Percentiles rank a stretch among this genome's conserved stretches.
Conservation (phyloP, 345 rosid species). For the Populus davidiana region DNA sequence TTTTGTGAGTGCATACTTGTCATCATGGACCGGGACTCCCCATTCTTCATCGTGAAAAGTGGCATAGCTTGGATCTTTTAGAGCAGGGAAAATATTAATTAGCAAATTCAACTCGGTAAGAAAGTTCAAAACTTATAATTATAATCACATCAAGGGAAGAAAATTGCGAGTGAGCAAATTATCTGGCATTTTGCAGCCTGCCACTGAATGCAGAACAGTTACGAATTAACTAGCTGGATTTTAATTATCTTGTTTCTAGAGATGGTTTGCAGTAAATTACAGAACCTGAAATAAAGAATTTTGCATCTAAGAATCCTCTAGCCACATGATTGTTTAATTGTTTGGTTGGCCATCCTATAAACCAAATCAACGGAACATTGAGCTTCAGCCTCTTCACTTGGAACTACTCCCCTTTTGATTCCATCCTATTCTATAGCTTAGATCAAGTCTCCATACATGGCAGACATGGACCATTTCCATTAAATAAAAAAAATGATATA, state of each 20-base stretch:
- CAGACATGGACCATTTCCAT: too few species aligned
- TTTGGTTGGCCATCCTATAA: too few species aligned
- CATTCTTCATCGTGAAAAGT: constrained; percentile 21
- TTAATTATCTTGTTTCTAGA: background rate
- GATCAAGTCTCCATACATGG: too few species aligned
- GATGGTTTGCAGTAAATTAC: background rate
- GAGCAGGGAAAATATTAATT: background rate
- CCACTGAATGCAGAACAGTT: background rate
- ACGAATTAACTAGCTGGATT: background rate
- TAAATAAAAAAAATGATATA: too few species aligned
- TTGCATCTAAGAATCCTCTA: background rate
- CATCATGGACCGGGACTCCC: constrained; percentile 64
- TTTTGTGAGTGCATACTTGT: constrained; percentile 40
- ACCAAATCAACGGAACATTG: too few species aligned
- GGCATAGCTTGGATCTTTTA: constrained; percentile 13
- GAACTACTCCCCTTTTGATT: too few species aligned
- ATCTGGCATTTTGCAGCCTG: background rate
- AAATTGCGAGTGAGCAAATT: background rate
- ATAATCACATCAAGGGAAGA: background rate
- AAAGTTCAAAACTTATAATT: background rate
- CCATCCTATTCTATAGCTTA: too few species aligned
- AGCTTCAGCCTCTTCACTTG: too few species aligned
- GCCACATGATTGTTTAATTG: background rate
- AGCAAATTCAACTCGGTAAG: background rate
- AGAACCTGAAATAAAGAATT: background rate